Conservation (phyloP, 73 alveolate genomes). For the Paramecium biaurelia region DNA sequence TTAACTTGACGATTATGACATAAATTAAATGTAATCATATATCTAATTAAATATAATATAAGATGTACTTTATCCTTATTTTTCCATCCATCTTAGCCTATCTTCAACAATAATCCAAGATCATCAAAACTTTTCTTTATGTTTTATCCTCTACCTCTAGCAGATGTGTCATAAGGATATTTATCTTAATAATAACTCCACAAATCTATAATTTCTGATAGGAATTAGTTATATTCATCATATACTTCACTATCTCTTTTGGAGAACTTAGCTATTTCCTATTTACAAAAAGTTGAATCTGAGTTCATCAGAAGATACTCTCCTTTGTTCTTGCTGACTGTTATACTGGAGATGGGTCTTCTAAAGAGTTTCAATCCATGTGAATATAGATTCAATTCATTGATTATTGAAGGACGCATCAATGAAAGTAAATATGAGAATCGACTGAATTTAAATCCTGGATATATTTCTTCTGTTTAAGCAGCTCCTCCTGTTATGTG, state of each 20-base stretch:
- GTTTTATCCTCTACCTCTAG: background rate
- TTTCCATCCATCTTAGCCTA: background rate
- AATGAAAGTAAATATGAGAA: slow-evolving; percentile 68
- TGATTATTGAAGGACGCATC: slow-evolving; percentile 59
- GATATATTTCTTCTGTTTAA: slow-evolving; percentile 73
- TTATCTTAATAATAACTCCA: slow-evolving; percentile 36
- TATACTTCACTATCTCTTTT: slow-evolving; percentile 70
- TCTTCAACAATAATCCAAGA: background rate
- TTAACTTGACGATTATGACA: slow-evolving; percentile 71
- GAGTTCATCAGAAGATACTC: slow-evolving; percentile 67
- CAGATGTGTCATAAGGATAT: background rate
- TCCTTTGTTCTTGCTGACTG: slow-evolving; percentile 63
- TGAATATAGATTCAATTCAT: slow-evolving; percentile 63
- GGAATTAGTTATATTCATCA: slow-evolving; percentile 37
- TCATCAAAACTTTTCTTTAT: background rate
- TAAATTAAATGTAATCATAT: slow-evolving; percentile 55
- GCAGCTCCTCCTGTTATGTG: slow-evolving; percentile 79
- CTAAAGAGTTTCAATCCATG: slow-evolving; percentile 60
- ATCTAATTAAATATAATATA: background rate
- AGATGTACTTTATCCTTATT: background rate
- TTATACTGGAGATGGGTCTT: slow-evolving; percentile 66
- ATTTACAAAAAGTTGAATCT: slow-evolving; percentile 29
- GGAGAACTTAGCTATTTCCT: slow-evolving; percentile 73
- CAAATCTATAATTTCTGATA: slow-evolving; percentile 64
- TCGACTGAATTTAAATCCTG: slow-evolving; percentile 71